A percentile compares a stretch with the other conserved stretches of the same genome.
Conservation (phyloP, 192 early-diverging fungal genomes). For the Coemansia sp. region DNA sequence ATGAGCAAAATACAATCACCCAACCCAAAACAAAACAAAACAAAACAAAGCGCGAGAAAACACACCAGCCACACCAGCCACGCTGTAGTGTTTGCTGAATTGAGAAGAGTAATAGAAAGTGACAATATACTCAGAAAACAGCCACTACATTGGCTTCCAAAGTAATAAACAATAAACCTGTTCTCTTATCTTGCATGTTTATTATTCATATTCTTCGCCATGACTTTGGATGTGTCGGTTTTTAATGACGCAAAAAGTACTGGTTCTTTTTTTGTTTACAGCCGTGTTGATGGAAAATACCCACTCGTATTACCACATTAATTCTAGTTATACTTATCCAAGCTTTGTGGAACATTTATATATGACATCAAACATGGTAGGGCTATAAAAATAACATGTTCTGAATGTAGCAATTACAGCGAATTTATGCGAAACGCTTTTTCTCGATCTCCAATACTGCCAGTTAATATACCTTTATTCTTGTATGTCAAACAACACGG, state of each 20-base stretch:
- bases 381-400: neutral
- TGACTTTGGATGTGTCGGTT: neutral
- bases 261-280: no score
- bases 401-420: neutral
- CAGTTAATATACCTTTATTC: neutral
- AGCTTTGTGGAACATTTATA: no score
- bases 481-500: neutral
- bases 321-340: no score
- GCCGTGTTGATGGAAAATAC: no score
- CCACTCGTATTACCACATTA: no score
- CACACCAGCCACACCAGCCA: slow-evolving; percentile 3
- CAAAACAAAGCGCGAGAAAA: neutral
- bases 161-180: neutral
- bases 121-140: neutral
- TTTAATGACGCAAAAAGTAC: no score
- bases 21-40: neutral
- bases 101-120: neutral
- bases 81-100: neutral
- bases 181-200: neutral
- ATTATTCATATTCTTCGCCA: neutral
- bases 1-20: no score
- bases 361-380: no score
- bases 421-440: neutral
- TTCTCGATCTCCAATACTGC: neutral
- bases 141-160: neutral